Evolutionary conservation across 31 red algal species (phyloP), one percentile per base, ranked within the genome.

Genomic region (Bonnemaisonia californica): DNA sequence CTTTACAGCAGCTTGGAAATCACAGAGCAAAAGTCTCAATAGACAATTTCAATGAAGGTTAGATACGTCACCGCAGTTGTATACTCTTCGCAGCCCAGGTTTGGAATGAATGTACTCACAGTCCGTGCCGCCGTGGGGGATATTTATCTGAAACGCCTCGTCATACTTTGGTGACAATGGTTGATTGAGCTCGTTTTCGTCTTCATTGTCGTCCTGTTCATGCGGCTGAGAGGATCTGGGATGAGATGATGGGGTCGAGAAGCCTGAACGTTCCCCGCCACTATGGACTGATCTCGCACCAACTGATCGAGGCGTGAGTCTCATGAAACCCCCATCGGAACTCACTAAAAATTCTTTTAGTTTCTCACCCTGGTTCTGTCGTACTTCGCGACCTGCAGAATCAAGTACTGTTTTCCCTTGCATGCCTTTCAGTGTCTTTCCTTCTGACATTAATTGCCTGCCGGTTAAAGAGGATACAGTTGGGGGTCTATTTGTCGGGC

Each of bases 81-180:
- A n/a, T n/a, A n/a, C n/a, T n/a, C n/a, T n/a, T n/a, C n/a, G n/a
- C n/a, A n/a, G n/a, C n/a, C n/a, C n/a, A n/a, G n/a, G n/a, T n/a
- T n/a, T n/a, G n/a, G n/a, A n/a, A n/a, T n/a, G n/a, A 16, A 51
- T 51, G 45, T 51, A 51, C 45, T 51, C 45, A 51, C 45, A 51
- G 16, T 56, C 77, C 34, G 11, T 55, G 38, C 36, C 59, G 34
- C 42, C 31, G 18, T 80, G 62, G 31, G 76, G n/a, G n/a, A n/a
- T 58, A 7, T 45, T 77, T 23, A 86, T 73, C 71, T 92, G 81
- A 40, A 69, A 92, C 27, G 78, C 81, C 71, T 92, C 89, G 81
- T 92, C 89, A 35, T 92, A 92, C 58, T 84, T 83, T 34, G 89
- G 81, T 26, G 89, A 86, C 18, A 77, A 61, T 22, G 89, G 89